Evolutionary conservation across 352 stramenopile species (phyloP), one percentile per base, ranked within the genome.

Genomic region (Phytophthora pseudosyringae): DNA sequence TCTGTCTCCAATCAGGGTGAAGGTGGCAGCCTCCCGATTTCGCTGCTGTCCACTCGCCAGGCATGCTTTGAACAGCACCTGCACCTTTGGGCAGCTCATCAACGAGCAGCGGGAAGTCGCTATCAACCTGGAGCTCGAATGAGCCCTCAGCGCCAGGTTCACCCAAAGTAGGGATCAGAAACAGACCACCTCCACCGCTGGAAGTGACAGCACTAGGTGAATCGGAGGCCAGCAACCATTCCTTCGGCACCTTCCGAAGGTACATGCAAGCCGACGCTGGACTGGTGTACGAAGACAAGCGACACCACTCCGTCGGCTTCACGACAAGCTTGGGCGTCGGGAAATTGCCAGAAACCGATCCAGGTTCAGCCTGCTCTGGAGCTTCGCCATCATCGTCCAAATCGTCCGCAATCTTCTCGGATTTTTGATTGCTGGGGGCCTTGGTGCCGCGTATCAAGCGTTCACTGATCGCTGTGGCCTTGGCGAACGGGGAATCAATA

Each of bases 91-190:
- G 76, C 12, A 94, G 64, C 48, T 89, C 78, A 29, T 91, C 76
- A 12, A 91, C 60, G 3, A 80, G 65, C 5, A 97, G 50, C 12
- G 86, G 77, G 28, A 89, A 81, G 54, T 97, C 88, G 48, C 73
- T 89, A 59, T 97, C 89, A 7, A 97, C 79, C 52, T 97, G 88
- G n/a, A 97, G 45, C 29, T 94, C 86, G 54, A 93, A 97, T 5
- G 79, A 80, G 3, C 86, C 89, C 49, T 94, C 85, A 0, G 71
- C 68, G 10, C 77, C 81, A 35, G 75, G 59, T 51, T 97, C 88
- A 5, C 83, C 87, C 3, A 97, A 71, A 15, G 85, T 90, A 10
- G 90, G 90, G 13, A 95, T 75, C 18, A 96, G 50, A 44, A 96
- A 58, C 3, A 96, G 58, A 0, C 88, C 83, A 35, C 78, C 76